These are phyloP conservation scores for Pestalotiopsis sp. DNA, from an alignment of 2,329 filamentous ascomycete genomes.

Conservation along the genomic window DNA sequence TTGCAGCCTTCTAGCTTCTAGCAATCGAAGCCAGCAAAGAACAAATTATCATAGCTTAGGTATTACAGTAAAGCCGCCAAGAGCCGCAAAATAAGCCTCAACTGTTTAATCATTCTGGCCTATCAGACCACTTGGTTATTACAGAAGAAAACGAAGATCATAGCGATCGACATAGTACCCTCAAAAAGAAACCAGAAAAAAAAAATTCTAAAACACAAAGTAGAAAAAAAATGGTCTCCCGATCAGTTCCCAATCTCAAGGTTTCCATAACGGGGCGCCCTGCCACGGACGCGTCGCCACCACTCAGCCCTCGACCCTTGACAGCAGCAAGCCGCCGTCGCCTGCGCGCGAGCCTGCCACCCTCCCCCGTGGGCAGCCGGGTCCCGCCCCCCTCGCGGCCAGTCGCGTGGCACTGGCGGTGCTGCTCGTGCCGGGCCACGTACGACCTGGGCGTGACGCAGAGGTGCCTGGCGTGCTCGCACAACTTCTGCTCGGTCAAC, in stretches of 20 bases:
- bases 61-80: background rate
- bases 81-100: background rate
- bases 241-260: background rate
- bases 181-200: background rate
- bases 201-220: background rate
- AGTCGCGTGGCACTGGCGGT: background rate
- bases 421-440: background rate
- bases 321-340: background rate
- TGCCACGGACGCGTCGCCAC: background rate
- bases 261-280: background rate
- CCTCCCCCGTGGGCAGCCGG: background rate
- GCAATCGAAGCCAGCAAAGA: background rate
- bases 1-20: background rate
- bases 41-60: background rate
- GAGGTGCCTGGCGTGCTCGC: background rate
- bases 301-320: conserved; percentile 1
- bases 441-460: background rate
- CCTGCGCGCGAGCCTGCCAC: background rate
- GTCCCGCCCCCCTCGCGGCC: background rate
- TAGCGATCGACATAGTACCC: background rate
- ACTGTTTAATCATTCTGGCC: background rate
- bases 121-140: no score
- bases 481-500: background rate
- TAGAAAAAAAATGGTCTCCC: background rate
- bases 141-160: background rate